Evolutionary conservation across 2,329 filamentous ascomycete genomes (phyloP).

Genomic region (Penicillium sp.): DNA sequence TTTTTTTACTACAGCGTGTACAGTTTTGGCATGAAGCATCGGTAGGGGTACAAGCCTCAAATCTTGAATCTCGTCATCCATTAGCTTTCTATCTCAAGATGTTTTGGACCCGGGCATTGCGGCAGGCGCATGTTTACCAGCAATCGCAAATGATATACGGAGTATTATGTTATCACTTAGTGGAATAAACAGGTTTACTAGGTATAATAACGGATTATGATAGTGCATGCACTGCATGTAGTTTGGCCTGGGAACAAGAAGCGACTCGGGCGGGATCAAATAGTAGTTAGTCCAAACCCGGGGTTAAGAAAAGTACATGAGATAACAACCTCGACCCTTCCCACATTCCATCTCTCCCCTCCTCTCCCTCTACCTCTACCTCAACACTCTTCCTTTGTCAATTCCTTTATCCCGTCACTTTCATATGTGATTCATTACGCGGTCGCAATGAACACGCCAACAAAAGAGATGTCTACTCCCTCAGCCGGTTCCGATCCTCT

Average conservation of each 20-base stretch:
- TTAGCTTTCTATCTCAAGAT: slow-evolving; percentile 10
- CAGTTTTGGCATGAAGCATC: slow-evolving; percentile 40
- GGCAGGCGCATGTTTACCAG: slow-evolving; percentile 6
- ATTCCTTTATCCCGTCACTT: too few relatives aligned
- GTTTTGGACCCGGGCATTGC: slow-evolving; percentile 3
- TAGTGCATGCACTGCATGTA: background rate
- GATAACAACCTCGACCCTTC: too few relatives aligned
- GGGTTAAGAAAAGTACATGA: too few relatives aligned
- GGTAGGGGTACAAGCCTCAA: slow-evolving; percentile 28
- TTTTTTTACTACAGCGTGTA: slow-evolving; percentile 34
- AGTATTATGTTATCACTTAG: background rate
- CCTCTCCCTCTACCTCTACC: too few relatives aligned
- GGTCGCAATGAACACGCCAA: too few relatives aligned
- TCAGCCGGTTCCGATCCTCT: too few relatives aligned
- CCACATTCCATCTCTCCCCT: too few relatives aligned
- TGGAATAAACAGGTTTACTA: background rate
- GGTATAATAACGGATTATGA: too few relatives aligned
- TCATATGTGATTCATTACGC: too few relatives aligned
- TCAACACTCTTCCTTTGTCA: too few relatives aligned
- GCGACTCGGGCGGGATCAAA: background rate
- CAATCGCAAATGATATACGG: background rate
- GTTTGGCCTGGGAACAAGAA: background rate
- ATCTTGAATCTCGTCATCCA: slow-evolving; percentile 16
- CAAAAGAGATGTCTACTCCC: too few relatives aligned
- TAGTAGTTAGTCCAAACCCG: background rate